Evolutionary conservation across 441 rosid species (phyloP).

Genomic region (Gossypium trilobum): DNA sequence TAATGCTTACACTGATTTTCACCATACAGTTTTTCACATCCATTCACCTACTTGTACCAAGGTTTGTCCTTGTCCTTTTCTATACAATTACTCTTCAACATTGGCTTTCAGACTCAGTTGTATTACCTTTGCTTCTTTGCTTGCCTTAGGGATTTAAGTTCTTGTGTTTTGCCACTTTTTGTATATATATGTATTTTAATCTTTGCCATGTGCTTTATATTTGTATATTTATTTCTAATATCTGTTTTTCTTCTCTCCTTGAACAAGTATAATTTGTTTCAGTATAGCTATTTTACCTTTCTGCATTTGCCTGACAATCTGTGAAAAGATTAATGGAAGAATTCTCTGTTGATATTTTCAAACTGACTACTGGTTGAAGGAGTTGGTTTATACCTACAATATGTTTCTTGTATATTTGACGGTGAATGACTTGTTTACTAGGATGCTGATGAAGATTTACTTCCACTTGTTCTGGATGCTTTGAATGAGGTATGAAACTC

Average conservation of each 20-base stretch:
- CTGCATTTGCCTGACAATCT: constrained; percentile 14
- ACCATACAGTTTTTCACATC: constrained; percentile 97
- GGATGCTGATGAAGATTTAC: constrained; percentile 77
- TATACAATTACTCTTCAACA: constrained; percentile 13
- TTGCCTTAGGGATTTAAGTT: constrained; percentile 8
- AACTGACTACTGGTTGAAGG: constrained; percentile 1
- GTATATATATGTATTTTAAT: neutral
- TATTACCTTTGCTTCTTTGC: neutral
- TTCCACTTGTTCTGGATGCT: constrained; percentile 83
- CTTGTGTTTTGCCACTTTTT: constrained; percentile 6
- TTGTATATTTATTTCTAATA: neutral
- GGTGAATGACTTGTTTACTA: constrained; percentile 33
- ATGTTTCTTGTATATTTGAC: constrained; percentile 20
- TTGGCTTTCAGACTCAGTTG: neutral
- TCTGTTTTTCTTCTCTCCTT: neutral
- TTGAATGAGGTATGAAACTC: constrained; percentile 69
- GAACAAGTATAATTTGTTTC: constrained; percentile 5
- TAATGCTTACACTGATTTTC: constrained; percentile 99
- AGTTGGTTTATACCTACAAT: neutral
- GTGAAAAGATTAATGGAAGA: constrained; percentile 2
- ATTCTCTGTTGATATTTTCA: neutral
- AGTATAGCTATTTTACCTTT: constrained; percentile 5
- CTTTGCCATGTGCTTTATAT: constrained; percentile 5
- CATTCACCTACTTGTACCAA: constrained; percentile 86
- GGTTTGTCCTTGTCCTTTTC: constrained; percentile 35